Evolutionary conservation across 441 rosid genomes (phyloP), one percentile per base, ranked within the genome.

Genomic region (Iberis amara): DNA sequence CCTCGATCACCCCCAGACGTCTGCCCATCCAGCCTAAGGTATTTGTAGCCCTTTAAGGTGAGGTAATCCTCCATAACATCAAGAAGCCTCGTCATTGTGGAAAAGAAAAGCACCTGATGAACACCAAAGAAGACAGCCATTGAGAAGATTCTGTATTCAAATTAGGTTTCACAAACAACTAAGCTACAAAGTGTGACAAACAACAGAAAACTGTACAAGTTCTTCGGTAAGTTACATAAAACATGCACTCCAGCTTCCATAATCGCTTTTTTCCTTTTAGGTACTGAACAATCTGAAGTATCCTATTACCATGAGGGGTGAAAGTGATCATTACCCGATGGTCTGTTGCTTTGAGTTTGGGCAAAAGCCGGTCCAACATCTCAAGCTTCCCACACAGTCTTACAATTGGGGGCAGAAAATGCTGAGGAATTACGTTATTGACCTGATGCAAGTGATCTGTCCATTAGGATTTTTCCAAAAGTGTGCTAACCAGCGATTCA

Each of bases 1-100:
- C 89, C 98, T 66, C 98, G 95, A 72, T 90, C 95, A 72, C 89
- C 98, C 65, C 89, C 75, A 76, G 92, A 87, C 47, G 98, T 90
- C 35, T 94, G 83, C 73, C 96, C 98, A 71, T 90, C 98, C 55
- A 90, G 80, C 68, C 96, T 77, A 64, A 95, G 75, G 69, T 87
- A 90, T 26, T 81, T 49, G 68, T 87, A 83, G 14, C 79, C 68
- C 70, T 85, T 72, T 80, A 95, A 87, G 54, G 75, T 86, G 83
- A 90, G 69, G 64, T 87, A 90, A 60, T 90, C 98, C 77, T 90
- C 98, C 76, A 90, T 37, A 69, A 90, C 89, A 73, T 90, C 98
- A 38, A 90, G 89, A 43, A 90, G 89, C 73, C 82, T 90, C n/a
- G 98, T 90, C 98, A 90, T 90, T 67, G 96, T 90, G 66, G 96